These are phyloP conservation scores for Candida tropicalis DNA, from an alignment of 1,139 yeast genomes.

Conservation along the genomic window DNA sequence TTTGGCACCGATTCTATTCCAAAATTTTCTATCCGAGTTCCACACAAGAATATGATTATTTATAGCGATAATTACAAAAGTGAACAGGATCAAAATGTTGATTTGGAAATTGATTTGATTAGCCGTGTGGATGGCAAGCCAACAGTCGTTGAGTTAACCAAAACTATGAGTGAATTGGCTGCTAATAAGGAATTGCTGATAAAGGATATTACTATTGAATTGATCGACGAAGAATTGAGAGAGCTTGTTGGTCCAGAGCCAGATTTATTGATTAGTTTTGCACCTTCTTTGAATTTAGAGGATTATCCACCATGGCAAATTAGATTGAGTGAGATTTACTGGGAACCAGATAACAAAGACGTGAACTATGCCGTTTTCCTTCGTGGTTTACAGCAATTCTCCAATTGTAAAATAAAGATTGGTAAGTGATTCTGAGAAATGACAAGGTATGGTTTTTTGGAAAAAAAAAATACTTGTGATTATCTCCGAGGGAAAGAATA, in stretches of 20 bases:
- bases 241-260: slow-evolving; percentile 89
- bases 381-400: slow-evolving; percentile 77
- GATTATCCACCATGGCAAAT: slow-evolving; percentile 99
- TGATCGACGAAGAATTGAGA: slow-evolving; percentile 73
- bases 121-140: slow-evolving; percentile 86
- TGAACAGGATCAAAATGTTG: slow-evolving; percentile 27
- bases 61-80: slow-evolving; percentile 34
- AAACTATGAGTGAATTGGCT: slow-evolving; percentile 80
- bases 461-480: no score
- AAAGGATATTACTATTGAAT: slow-evolving; percentile 69
- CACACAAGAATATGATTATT: slow-evolving; percentile 57
- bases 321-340: slow-evolving; percentile 84
- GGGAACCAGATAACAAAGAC: slow-evolving; percentile 82
- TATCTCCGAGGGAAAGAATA: no score
- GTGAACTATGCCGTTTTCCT: slow-evolving; percentile 85
- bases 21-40: slow-evolving; percentile 57
- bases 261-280: slow-evolving; percentile 80
- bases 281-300: slow-evolving; percentile 84
- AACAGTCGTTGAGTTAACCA: slow-evolving; percentile 84
- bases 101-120: slow-evolving; percentile 66
- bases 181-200: slow-evolving; percentile 60
- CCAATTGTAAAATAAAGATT: slow-evolving; percentile 81
- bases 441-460: background rate
- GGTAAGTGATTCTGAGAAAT: slow-evolving; percentile 54
- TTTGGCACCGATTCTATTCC: slow-evolving; percentile 78